Percentiles rank a stretch among this genome's conserved stretches.
Evolutionary conservation across 345 rosid species (phyloP).

Genomic region (Eucalyptus rudis): DNA sequence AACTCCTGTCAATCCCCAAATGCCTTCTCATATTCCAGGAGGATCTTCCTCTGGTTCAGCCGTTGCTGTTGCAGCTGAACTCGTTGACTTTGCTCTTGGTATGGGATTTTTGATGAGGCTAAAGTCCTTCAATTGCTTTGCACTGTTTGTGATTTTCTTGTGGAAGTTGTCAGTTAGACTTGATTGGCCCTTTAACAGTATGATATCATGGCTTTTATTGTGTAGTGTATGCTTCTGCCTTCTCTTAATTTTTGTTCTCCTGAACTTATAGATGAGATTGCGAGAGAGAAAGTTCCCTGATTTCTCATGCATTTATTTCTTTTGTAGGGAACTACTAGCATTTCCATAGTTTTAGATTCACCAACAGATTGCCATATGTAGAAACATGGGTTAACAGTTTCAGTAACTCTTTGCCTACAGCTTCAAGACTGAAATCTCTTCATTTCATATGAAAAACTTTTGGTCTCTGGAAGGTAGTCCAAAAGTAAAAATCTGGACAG

Average conservation of each 20-base stretch:
- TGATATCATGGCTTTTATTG: background rate
- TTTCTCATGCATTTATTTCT: background rate
- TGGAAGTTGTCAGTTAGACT: background rate
- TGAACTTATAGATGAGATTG: background rate
- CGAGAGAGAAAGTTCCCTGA: background rate
- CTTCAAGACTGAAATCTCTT: background rate
- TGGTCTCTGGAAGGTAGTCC: background rate
- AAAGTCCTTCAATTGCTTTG: background rate
- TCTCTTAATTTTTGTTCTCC: background rate
- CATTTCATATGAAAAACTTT: background rate
- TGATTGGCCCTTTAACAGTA: background rate
- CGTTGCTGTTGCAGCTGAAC: conserved; percentile 73
- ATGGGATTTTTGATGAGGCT: background rate
- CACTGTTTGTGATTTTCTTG: background rate
- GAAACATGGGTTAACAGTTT: background rate
- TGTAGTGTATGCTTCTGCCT: background rate
- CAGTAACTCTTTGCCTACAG: background rate
- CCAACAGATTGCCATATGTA: background rate
- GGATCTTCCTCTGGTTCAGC: conserved; percentile 98
- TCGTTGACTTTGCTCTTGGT: conserved; percentile 91
- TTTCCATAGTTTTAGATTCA: background rate
- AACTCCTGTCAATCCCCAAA: conserved; percentile 60
- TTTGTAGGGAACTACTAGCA: background rate
- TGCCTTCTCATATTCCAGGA: conserved; percentile 65
- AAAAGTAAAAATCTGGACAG: background rate